Evolutionary conservation across 352 stramenopile species (phyloP).

Genomic region (Globisporangium rhizosaccharum): DNA sequence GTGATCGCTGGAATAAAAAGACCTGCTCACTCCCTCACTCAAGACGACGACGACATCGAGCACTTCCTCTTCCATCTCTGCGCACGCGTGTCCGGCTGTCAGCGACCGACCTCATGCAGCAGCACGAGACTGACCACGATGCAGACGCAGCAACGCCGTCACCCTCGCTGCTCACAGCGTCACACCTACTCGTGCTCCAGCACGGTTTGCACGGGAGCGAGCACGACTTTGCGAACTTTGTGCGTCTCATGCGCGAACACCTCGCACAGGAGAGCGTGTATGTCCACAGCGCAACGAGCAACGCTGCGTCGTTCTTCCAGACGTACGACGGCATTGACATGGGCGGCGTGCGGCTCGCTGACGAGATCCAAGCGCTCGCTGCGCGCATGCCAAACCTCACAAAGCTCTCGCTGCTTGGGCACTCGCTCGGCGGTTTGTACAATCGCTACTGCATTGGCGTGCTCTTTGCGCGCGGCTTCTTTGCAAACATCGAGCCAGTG

Average conservation of each 20-base stretch:
- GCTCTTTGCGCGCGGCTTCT: conserved; percentile 66
- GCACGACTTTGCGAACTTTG: conserved; percentile 55
- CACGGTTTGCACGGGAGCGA: conserved; percentile 68
- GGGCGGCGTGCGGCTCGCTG: conserved; percentile 57
- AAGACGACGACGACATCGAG: too few relatives aligned
- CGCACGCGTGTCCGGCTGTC: too few relatives aligned
- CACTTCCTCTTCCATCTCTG: background rate
- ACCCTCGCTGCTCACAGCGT: conserved; percentile 13
- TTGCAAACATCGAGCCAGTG: conserved; percentile 62
- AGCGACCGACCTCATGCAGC: background rate
- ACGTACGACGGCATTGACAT: conserved; percentile 76
- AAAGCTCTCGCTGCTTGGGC: conserved; percentile 71
- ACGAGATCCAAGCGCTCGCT: conserved; percentile 55
- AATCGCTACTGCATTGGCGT: conserved; percentile 70
- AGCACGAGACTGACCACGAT: background rate
- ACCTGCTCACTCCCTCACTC: too few relatives aligned
- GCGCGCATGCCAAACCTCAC: conserved; percentile 48
- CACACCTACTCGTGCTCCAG: conserved; percentile 67
- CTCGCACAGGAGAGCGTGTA: conserved; percentile 42
- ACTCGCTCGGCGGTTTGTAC: conserved; percentile 79
- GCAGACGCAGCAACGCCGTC: background rate
- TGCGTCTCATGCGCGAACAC: conserved; percentile 41
- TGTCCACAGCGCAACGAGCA: conserved; percentile 40
- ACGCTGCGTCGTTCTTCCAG: conserved; percentile 54
- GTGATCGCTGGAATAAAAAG: too few relatives aligned